Percentiles rank a stretch among this genome's conserved stretches.
Evolutionary conservation across 768 basidiomycete genomes (phyloP).

Genomic region (Daedaleopsis sinensis): DNA sequence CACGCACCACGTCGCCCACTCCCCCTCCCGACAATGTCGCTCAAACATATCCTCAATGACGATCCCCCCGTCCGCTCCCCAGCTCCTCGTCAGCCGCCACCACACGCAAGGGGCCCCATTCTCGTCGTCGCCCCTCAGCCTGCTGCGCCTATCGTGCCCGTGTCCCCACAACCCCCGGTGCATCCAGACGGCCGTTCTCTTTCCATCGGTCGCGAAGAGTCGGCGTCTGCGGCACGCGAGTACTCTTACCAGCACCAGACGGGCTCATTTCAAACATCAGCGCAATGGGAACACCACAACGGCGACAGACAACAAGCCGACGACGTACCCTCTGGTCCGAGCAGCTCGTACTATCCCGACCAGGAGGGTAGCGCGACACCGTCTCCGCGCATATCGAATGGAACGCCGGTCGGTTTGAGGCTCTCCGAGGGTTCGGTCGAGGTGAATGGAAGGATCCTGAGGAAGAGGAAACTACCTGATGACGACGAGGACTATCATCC

Average conservation of each 20-base stretch:
- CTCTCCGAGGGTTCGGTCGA: slow-evolving; percentile 22
- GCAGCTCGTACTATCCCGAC: slow-evolving; percentile 38
- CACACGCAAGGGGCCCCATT: slow-evolving; percentile 21
- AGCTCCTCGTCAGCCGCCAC: slow-evolving; percentile 36
- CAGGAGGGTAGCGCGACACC: slow-evolving; percentile 35
- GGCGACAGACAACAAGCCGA: slow-evolving; percentile 42
- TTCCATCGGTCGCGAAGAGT: slow-evolving; percentile 30
- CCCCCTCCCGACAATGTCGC: slow-evolving; percentile 56
- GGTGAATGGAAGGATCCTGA: slow-evolving; percentile 29
- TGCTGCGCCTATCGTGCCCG: slow-evolving; percentile 25
- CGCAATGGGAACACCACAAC: slow-evolving; percentile 43
- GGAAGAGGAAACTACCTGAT: slow-evolving; percentile 54
- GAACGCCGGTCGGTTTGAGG: slow-evolving; percentile 17
- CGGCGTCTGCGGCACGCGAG: slow-evolving; percentile 34
- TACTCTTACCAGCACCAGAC: slow-evolving; percentile 45
- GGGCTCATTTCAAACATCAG: slow-evolving; percentile 39
- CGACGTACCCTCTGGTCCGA: slow-evolving; percentile 40
- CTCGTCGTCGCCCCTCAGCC: slow-evolving; percentile 19
- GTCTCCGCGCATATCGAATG: slow-evolving; percentile 28
- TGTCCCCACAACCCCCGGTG: slow-evolving; percentile 16
- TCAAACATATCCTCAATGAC: slow-evolving; percentile 81
- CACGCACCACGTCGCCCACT: slow-evolving; percentile 17
- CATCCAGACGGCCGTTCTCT: slow-evolving; percentile 24
- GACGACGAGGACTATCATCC: slow-evolving; percentile 62
- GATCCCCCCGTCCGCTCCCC: slow-evolving; percentile 39